Evolutionary conservation across 352 stramenopile genomes (phyloP).

Genomic region (Pilasporangium apinafurcum): DNA sequence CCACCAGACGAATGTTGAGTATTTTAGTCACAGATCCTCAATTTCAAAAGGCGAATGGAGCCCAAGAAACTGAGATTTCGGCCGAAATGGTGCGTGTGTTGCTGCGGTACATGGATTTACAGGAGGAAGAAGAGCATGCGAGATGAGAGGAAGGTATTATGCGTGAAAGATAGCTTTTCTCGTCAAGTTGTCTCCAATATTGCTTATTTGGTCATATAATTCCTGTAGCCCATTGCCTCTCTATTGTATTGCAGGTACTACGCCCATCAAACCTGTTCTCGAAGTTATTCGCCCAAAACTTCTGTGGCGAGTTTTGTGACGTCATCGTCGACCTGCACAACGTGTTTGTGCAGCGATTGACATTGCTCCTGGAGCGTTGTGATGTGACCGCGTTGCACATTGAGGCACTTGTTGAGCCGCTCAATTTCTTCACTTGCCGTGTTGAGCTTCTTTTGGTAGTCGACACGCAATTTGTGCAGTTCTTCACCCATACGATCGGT

Average conservation of each 20-base stretch:
- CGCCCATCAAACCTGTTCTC: not conserved
- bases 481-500: slow-evolving; percentile 74
- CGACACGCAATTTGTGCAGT: slow-evolving; percentile 64
- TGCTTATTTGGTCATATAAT: too few relatives aligned
- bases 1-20: slow-evolving; percentile 49
- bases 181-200: too few relatives aligned
- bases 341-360: slow-evolving; percentile 78
- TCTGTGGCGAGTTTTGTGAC: slow-evolving; percentile 79
- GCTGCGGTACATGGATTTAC: slow-evolving; percentile 31
- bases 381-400: slow-evolving; percentile 77
- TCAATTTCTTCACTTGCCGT: slow-evolving; percentile 79
- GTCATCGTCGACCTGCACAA: slow-evolving; percentile 81
- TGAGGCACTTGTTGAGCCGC: slow-evolving; percentile 79
- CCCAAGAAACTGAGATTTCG: slow-evolving; percentile 41
- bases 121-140: slow-evolving; percentile 1
- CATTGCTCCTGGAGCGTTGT: slow-evolving; percentile 81
- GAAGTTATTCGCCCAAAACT: slow-evolving; percentile 57
- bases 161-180: too few relatives aligned
- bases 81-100: slow-evolving; percentile 49
- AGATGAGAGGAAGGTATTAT: too few relatives aligned
- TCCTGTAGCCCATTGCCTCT: too few relatives aligned
- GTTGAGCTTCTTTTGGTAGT: slow-evolving; percentile 83
- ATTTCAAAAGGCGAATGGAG: slow-evolving; percentile 19
- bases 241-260: too few relatives aligned
- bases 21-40: slow-evolving; percentile 49